phyloP scores from a whole-genome alignment of 2,329 filamentous ascomycete species.

The Paecilomyces niveus region DNA sequence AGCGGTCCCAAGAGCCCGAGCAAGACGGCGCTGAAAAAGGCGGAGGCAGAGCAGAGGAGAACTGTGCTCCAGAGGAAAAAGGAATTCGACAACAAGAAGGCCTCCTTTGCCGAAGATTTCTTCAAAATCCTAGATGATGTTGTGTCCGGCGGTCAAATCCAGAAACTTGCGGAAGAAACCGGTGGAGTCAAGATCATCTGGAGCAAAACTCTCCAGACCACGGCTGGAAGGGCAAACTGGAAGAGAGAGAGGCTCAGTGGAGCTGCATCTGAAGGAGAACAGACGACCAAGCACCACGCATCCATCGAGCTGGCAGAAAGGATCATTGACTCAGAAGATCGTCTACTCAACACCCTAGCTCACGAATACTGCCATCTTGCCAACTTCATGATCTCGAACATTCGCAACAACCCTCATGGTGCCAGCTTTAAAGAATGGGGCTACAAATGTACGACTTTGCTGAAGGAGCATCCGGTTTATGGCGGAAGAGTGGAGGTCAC shows the following conservation, averaged over 20 bases:
- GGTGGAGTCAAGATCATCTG: slow-evolving; percentile 55
- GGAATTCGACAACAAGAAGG: slow-evolving; percentile 49
- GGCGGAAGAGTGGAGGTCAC: slow-evolving; percentile 64
- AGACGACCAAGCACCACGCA: slow-evolving; percentile 49
- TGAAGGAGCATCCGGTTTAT: slow-evolving; percentile 45
- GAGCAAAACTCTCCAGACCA: slow-evolving; percentile 57
- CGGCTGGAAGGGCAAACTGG: slow-evolving; percentile 64
- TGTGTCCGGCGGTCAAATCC: slow-evolving; percentile 45
- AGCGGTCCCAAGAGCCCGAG: slow-evolving; percentile 20
- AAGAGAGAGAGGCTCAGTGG: slow-evolving; percentile 49
- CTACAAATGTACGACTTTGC: slow-evolving; percentile 27
- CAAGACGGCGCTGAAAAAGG: slow-evolving; percentile 33
- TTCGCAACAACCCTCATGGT: slow-evolving; percentile 73
- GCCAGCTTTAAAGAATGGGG: slow-evolving; percentile 73
- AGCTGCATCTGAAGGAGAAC: slow-evolving; percentile 1
- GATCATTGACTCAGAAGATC: slow-evolving; percentile 69
- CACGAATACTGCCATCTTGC: slow-evolving; percentile 95
- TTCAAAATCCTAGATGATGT: slow-evolving; percentile 49
- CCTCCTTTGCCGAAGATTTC: slow-evolving; percentile 47
- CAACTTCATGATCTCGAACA: slow-evolving; percentile 77
- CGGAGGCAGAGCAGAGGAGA: slow-evolving; percentile 29
- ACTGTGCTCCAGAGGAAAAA: slow-evolving; percentile 34
- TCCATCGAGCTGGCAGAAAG: slow-evolving; percentile 84
- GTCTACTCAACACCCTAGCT: slow-evolving; percentile 82
- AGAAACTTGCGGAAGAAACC: slow-evolving; percentile 40